phyloP scores from a whole-genome alignment of 2,329 filamentous ascomycete species.

The Aspergillus calidoustus region DNA sequence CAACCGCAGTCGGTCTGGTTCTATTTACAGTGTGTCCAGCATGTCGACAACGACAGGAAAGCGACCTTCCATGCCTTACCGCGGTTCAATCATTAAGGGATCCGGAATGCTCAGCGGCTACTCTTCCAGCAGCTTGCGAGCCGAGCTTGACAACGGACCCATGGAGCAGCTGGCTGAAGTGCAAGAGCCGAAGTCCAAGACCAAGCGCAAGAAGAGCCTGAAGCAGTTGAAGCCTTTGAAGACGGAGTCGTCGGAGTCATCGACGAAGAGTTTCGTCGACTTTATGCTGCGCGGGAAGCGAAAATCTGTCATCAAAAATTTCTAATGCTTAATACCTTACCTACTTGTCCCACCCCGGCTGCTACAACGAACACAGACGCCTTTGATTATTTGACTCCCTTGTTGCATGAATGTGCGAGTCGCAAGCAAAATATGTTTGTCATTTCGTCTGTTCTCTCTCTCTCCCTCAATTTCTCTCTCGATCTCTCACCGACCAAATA shows the following conservation, averaged over 20 bases:
- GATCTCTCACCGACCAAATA: not conserved
- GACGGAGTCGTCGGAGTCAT: slow-evolving; percentile 15
- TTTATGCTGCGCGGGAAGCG: slow-evolving; percentile 28
- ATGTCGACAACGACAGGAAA: slow-evolving; percentile 19
- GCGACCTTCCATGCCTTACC: slow-evolving; percentile 30
- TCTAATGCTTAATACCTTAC: slow-evolving; percentile 24
- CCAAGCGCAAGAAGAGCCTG: slow-evolving; percentile 26
- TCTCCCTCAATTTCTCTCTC: not conserved
- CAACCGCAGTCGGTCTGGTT: slow-evolving; percentile 28
- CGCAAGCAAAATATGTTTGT: not conserved
- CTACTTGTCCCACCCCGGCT: not conserved
- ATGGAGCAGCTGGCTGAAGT: slow-evolving; percentile 15
- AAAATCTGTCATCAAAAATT: slow-evolving; percentile 26
- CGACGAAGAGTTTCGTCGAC: slow-evolving; percentile 29
- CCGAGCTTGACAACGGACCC: slow-evolving; percentile 29
- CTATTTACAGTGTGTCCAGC: slow-evolving; percentile 32
- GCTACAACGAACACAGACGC: not conserved
- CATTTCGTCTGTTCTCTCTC: not conserved
- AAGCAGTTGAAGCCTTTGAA: slow-evolving; percentile 20
- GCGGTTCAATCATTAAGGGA: slow-evolving; percentile 34
- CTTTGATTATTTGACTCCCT: not conserved
- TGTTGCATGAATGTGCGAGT: not conserved
- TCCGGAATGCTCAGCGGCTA: slow-evolving; percentile 30
- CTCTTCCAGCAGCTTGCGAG: slow-evolving; percentile 37
- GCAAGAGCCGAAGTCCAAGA: slow-evolving; percentile 15